Percentiles rank a stretch among this genome's conserved stretches.
phyloP scores from a whole-genome alignment of 495 filamentous ascomycete species.

The Aspergillus cavernicola region DNA sequence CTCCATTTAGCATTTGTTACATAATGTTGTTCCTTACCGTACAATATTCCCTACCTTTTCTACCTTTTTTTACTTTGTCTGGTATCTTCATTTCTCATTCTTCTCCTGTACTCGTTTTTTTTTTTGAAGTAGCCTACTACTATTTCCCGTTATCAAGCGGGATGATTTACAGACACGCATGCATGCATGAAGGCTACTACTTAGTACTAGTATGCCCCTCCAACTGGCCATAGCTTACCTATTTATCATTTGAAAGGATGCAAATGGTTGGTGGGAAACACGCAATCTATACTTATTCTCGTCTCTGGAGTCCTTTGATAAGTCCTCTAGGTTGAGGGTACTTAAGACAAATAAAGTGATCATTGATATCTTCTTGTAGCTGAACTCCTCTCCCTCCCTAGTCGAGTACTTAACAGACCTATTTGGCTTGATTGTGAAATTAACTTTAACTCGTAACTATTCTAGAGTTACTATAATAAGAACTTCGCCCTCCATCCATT shows the following conservation, averaged over 20 bases:
- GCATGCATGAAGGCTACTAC: constrained; percentile 3
- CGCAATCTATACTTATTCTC: neutral
- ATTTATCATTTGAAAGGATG: neutral
- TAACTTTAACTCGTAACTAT: too few relatives aligned
- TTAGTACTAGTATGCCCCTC: too few relatives aligned
- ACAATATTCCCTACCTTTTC: constrained; percentile 19
- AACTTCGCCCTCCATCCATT: too few relatives aligned
- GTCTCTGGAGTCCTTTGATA: too few relatives aligned
- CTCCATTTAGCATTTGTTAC: constrained; percentile 18
- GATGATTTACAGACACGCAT: constrained; percentile 4
- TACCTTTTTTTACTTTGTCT: constrained; percentile 3
- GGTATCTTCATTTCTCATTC: neutral
- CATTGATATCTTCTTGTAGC: neutral
- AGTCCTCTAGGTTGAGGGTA: neutral
- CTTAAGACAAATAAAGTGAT: neutral
- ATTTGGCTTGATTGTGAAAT: too few relatives aligned
- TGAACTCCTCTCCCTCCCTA: too few relatives aligned
- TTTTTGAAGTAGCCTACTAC: constrained; percentile 13
- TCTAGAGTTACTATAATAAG: too few relatives aligned
- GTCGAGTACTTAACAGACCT: too few relatives aligned
- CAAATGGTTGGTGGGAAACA: neutral
- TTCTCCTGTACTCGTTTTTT: constrained; percentile 12
- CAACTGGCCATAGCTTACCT: neutral
- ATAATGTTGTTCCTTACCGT: constrained; percentile 21
- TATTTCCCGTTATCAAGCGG: neutral